A percentile compares a stretch with the other conserved stretches of the same genome.
phyloP scores from a whole-genome alignment of 306 rosid species.

The Castanea crenata region DNA sequence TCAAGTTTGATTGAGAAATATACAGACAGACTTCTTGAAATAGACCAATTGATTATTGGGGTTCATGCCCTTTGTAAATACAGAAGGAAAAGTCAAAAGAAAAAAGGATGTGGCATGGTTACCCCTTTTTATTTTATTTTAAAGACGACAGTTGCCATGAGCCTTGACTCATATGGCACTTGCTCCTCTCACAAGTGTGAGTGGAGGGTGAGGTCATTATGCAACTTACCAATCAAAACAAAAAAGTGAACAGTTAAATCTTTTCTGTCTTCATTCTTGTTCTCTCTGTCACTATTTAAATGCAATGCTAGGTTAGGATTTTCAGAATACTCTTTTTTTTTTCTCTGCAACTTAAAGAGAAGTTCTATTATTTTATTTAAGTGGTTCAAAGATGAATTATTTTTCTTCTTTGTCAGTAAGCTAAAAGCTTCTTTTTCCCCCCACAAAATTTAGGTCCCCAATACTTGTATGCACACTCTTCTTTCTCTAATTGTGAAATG shows the following conservation, averaged over 20 bases:
- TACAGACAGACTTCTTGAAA: no score
- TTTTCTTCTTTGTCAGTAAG: not conserved
- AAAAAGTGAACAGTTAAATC: not conserved
- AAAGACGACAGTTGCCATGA: no score
- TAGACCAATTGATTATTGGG: no score
- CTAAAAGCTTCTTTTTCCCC: not conserved
- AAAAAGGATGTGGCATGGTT: not conserved
- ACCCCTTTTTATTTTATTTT: no score
- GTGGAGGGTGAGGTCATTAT: no score
- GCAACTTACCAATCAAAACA: no score
- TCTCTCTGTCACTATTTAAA: not conserved
- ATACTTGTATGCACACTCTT: not conserved
- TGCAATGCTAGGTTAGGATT: not conserved
- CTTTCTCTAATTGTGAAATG: not conserved
- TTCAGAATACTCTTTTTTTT: not conserved
- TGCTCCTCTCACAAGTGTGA: no score
- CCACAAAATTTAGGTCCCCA: not conserved
- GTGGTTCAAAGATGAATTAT: not conserved
- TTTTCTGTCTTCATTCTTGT: not conserved
- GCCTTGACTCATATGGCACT: no score
- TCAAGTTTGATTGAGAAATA: no score
- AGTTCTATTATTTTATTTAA: not conserved
- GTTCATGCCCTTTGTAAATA: not conserved
- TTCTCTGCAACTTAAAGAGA: not conserved
- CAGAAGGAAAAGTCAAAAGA: not conserved